Evolutionary conservation across 2,329 filamentous ascomycete genomes (phyloP), one percentile per base, ranked within the genome.

Genomic region (Tolypocladium amazonense): DNA sequence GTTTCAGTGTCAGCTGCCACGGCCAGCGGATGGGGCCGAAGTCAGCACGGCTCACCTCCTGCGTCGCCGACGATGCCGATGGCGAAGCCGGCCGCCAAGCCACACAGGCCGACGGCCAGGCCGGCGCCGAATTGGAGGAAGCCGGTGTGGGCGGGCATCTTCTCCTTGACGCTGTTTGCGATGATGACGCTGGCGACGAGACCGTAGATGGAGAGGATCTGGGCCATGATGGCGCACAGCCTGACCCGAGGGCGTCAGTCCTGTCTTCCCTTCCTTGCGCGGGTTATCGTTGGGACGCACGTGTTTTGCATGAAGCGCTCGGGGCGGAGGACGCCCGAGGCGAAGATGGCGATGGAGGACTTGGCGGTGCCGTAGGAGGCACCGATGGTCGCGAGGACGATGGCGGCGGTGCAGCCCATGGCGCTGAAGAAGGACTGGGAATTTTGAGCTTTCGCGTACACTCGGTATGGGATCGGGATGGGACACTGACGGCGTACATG

Each of bases 361-460:
- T 76, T 76, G 59, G 75, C 75, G 41, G 75, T 77, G 57, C 76
- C 76, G 64, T 78, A 78, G 56, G 75, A 71, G 57, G 76, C 76
- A 57, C 76, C 79, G 56, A 82, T 69, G 68, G 78, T 80, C 65
- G 78, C 79, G 72, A 82, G 78, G 68, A 81, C 73, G 61, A 82
- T 81, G 69, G 79, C 74, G 47, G 71, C 71, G 37, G 70, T 66
- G 64, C 74, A 76, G 58, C 75, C 75, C 62, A 77, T 69, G 53
- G 74, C 74, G 43, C 75, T 74, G 63, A 77, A 76, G 66, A 76
- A 75, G 66, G 74, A 73, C 74, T 76, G 33, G 9, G 23, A 33
- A 8, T 4, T 35, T 4, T 25, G 55, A 30, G 55, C 23, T 15
- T 8, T 7, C 0, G 9, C 11, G 2, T 23, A 30, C 25, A 30